Evolutionary conservation across 208 protist genomes (phyloP).

Genomic region (Balamuthia mandrillaris): DNA sequence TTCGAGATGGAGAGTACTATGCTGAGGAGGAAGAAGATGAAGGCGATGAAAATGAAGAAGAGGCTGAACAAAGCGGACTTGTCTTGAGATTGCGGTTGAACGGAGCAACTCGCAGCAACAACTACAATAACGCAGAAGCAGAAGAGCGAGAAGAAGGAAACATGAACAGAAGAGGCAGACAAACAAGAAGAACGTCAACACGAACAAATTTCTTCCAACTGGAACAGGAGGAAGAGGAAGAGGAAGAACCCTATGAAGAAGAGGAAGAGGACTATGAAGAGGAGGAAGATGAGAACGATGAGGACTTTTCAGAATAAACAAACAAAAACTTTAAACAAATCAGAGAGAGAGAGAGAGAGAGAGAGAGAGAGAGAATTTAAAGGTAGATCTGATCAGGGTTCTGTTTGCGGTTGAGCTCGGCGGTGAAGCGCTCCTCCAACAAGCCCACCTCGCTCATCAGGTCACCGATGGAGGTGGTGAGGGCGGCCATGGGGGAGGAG

Average conservation of each 20-base stretch:
- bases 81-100: no score
- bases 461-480: background rate
- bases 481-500: background rate
- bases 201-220: background rate
- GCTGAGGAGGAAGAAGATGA: no score
- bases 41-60: no score
- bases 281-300: background rate
- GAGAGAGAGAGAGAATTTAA: background rate
- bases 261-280: background rate
- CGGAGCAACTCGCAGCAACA: no score
- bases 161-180: background rate
- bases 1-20: no score
- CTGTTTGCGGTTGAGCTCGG: no score
- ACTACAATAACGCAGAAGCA: no score
- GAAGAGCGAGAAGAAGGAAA: no score
- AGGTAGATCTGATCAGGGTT: no score
- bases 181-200: background rate
- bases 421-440: background rate
- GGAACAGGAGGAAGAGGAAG: background rate
- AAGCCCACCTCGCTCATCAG: background rate
- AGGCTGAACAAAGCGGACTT: no score
- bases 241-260: background rate
- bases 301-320: background rate
- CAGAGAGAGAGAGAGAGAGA: background rate
- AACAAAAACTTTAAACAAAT: background rate